Conservation (phyloP, 371 early-diverging fungal genomes). For the Mortierella sp. region DNA sequence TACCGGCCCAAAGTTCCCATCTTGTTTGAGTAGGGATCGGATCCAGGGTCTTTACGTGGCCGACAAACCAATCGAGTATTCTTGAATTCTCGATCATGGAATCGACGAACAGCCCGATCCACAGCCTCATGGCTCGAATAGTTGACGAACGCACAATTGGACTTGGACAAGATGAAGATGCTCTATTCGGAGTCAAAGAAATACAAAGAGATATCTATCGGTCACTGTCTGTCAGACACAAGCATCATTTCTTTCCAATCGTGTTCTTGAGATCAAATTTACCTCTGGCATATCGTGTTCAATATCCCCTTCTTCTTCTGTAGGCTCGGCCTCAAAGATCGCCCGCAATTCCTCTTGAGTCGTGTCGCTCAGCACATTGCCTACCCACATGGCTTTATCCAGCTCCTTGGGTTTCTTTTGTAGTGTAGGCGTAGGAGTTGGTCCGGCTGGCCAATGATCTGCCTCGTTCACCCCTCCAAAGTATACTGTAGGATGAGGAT, state of each 20-base stretch:
- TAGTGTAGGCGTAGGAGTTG: slow-evolving; percentile 28
- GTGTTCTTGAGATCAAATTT: slow-evolving; percentile 6
- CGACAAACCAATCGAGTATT: slow-evolving; percentile 55
- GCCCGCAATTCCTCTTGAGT: slow-evolving; percentile 55
- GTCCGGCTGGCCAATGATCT: too few species aligned
- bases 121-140: slow-evolving; percentile 59
- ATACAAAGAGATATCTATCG: neutral
- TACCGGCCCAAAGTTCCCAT: slow-evolving; percentile 6
- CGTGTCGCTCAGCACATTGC: slow-evolving; percentile 56
- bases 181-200: slow-evolving; percentile 29
- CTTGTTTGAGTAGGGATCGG: slow-evolving; percentile 28
- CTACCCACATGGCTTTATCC: slow-evolving; percentile 62
- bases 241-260: too few species aligned
- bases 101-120: slow-evolving; percentile 52
- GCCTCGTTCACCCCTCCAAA: too few species aligned
- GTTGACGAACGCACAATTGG: slow-evolving; percentile 60
- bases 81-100: slow-evolving; percentile 58
- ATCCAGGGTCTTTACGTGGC: slow-evolving; percentile 54
- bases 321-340: slow-evolving; percentile 53
- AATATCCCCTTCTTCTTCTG: slow-evolving; percentile 42
- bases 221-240: too few species aligned
- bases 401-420: slow-evolving; percentile 59
- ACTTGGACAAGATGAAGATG: slow-evolving; percentile 56
- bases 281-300: slow-evolving; percentile 45
- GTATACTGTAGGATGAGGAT: slow-evolving; percentile 25